Base-by-base conservation (phyloP, 257 asterid genomes). In the Solanum chiquidenum region DNA sequence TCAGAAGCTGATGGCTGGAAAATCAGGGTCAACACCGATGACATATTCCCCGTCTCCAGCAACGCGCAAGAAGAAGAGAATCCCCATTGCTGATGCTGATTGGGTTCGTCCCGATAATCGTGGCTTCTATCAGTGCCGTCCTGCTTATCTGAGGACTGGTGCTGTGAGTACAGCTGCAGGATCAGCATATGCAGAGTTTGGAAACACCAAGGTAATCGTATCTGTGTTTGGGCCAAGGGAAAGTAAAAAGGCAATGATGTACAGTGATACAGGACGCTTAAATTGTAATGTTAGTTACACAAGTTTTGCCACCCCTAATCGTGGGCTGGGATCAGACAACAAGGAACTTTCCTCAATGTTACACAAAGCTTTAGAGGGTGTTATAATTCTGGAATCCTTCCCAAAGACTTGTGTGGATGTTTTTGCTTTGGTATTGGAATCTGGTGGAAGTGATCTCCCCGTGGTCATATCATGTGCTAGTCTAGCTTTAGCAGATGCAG, bases 341-440 rank as follows among this genome's bases (percentile, higher is more conserved):
- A 97, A 95, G 90, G 99, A 95, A 85, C 72, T 94, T 88, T 95
- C 99, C 6, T 89, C 98, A 79, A 96, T 94, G 98, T 95, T 97
- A 69, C 98, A 94, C 91, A 97, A 93, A 93, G 96, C 99, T 89
- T 91, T 97, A 87, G 98, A 95, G 89, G 99, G 98, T 88, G 95
- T 98, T 88, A 95, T 97, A 88, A 93, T 97, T 84, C 93, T 97
- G 87, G 92, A 95, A 76, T 95, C 98, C 66, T 97, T 97, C 90
- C 99, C 99, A 64, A 97, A 97, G 93, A 97, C 99, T 5, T 95
- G 98, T 46, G 99, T 97, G 72, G 99, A 97, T 93, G 99, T 97
- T 83, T 96, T 97, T 91, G 99, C 99, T 90, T 92, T 97, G 93
- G 99, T 97, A 72, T 90, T 97, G 96, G 99, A 97, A 93, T 95